A percentile compares a stretch with the other conserved stretches of the same genome.
Evolutionary conservation across 331 rosid genomes (phyloP).

Genomic region (Acacia concinna): DNA sequence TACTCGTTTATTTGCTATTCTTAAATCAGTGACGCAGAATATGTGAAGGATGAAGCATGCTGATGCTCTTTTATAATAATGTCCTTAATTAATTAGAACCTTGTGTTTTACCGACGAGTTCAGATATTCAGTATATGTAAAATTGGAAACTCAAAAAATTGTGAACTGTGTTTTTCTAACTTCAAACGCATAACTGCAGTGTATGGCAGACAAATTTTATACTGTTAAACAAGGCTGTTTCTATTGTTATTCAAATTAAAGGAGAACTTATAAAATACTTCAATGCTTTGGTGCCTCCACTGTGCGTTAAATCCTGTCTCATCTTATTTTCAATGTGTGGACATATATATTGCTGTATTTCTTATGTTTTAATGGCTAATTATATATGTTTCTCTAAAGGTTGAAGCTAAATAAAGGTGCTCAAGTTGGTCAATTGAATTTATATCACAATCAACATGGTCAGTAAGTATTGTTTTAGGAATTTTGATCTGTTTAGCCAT

Average conservation of each 20-base stretch:
- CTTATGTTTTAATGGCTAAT: slow-evolving; percentile 28
- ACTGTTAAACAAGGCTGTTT: slow-evolving; percentile 35
- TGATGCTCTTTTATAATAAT: slow-evolving; percentile 20
- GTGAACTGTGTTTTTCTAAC: slow-evolving; percentile 6
- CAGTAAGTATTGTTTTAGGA: slow-evolving; percentile 43
- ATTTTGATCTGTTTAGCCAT: slow-evolving; percentile 14
- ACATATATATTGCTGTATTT: slow-evolving; percentile 19
- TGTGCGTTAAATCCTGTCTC: slow-evolving; percentile 42
- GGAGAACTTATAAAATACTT: slow-evolving; percentile 47
- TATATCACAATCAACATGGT: slow-evolving; percentile 44
- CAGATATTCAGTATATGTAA: background rate
- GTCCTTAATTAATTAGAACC: slow-evolving; percentile 1
- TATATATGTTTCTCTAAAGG: slow-evolving; percentile 44
- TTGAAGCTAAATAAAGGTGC: slow-evolving; percentile 39
- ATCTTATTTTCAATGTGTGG: slow-evolving; percentile 11
- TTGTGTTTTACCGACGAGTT: background rate
- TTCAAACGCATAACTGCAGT: slow-evolving; percentile 43
- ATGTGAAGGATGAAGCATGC: slow-evolving; percentile 6
- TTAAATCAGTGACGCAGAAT: slow-evolving; percentile 1
- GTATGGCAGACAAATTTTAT: slow-evolving; percentile 45
- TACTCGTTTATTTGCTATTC: slow-evolving; percentile 7
- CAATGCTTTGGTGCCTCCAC: slow-evolving; percentile 39
- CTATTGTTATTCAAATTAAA: slow-evolving; percentile 40
- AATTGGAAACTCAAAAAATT: too few species aligned
- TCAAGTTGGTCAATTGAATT: slow-evolving; percentile 32